A percentile compares a stretch with the other conserved stretches of the same genome.
These are phyloP conservation scores for Fusarium secorum DNA, from an alignment of 2,329 filamentous ascomycete species.

Conservation along the genomic window DNA sequence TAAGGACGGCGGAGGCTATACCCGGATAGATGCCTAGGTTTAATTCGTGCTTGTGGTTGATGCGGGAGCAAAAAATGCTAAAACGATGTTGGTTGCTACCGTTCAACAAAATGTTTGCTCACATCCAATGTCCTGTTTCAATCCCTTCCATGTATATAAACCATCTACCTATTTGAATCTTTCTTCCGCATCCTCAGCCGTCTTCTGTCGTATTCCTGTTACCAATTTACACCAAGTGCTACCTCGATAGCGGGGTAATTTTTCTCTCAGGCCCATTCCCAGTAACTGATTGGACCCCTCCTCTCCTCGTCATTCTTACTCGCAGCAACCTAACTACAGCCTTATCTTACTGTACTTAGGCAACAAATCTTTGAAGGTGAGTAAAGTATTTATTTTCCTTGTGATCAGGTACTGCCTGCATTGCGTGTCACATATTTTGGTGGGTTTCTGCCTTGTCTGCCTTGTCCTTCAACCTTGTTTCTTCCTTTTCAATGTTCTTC, in stretches of 20 bases:
- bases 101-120: background rate
- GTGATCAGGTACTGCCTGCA: slow-evolving; percentile 30
- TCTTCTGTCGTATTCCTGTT: background rate
- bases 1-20: background rate
- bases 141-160: background rate
- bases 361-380: slow-evolving; percentile 38
- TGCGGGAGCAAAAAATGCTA: background rate
- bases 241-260: slow-evolving; percentile 40
- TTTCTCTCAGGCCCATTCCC: slow-evolving; percentile 31
- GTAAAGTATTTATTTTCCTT: slow-evolving; percentile 34
- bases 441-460: slow-evolving; percentile 30
- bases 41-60: background rate
- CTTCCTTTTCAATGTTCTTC: background rate
- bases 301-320: slow-evolving; percentile 34
- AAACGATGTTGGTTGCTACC: background rate
- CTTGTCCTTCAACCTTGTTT: slow-evolving; percentile 9
- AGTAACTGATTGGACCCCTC: slow-evolving; percentile 40
- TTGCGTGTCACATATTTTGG: slow-evolving; percentile 12
- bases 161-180: background rate
- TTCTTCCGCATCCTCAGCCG: background rate
- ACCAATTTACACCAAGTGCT: slow-evolving; percentile 18
- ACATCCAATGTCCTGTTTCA: background rate
- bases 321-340: slow-evolving; percentile 28
- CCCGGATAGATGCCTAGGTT: background rate
- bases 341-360: slow-evolving; percentile 22